These are phyloP conservation scores for Epichloe sibirici DNA, from an alignment of 2,329 filamentous ascomycete genomes.

Conservation along the genomic window DNA sequence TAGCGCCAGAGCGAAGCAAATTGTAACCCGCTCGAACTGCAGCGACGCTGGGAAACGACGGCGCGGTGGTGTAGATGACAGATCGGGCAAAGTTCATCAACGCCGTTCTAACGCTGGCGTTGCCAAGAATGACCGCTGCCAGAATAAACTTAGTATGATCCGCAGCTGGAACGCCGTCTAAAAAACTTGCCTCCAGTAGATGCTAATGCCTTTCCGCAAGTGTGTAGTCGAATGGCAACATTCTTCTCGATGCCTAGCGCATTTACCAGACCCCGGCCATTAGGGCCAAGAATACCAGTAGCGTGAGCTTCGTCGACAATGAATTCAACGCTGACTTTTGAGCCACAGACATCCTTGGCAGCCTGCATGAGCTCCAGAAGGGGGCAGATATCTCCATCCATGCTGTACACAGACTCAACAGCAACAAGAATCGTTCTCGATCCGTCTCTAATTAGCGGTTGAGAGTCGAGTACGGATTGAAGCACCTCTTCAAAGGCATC, in stretches of 20 bases:
- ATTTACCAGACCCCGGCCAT: slow-evolving; percentile 36
- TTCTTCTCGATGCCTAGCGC: slow-evolving; percentile 35
- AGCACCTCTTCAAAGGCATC: slow-evolving; percentile 26
- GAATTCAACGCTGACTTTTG: slow-evolving; percentile 30
- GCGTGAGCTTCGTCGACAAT: slow-evolving; percentile 40
- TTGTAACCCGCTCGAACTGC: slow-evolving; percentile 10
- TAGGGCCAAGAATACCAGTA: slow-evolving; percentile 32
- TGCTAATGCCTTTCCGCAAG: slow-evolving; percentile 40
- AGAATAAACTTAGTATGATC: background rate
- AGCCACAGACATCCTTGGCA: slow-evolving; percentile 17
- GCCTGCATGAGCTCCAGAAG: slow-evolving; percentile 24
- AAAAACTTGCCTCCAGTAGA: slow-evolving; percentile 17
- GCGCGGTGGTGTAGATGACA: slow-evolving; percentile 11
- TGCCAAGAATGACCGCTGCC: slow-evolving; percentile 11
- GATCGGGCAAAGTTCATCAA: slow-evolving; percentile 12
- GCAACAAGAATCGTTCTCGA: slow-evolving; percentile 24
- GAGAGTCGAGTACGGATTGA: slow-evolving; percentile 14
- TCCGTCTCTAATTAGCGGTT: slow-evolving; percentile 18
- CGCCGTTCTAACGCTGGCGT: slow-evolving; percentile 8
- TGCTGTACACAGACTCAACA: slow-evolving; percentile 33
- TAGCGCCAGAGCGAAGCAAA: background rate
- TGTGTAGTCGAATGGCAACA: slow-evolving; percentile 37
- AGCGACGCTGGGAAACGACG: slow-evolving; percentile 12
- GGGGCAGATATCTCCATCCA: slow-evolving; percentile 33
- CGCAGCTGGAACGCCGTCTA: too few relatives aligned